Percentiles rank a stretch among this genome's conserved stretches.
Conservation (phyloP, 257 asterid genomes). For the Solanum commersonii region DNA sequence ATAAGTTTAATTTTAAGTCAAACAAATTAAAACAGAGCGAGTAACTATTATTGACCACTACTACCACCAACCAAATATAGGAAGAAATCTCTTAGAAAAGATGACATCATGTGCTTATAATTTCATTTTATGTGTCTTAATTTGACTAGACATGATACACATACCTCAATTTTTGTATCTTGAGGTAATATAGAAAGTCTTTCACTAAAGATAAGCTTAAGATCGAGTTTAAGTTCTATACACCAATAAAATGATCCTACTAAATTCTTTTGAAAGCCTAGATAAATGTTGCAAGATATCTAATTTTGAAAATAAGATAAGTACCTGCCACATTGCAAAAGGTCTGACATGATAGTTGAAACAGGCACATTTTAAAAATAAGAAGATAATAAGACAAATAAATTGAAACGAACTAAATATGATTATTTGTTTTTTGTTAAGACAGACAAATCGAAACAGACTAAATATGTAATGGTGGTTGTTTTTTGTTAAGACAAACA, state of each 20-base stretch:
- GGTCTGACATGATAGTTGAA: background rate
- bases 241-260: background rate
- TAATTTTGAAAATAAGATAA: background rate
- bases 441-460: too few species aligned
- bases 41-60: background rate
- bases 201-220: too few species aligned
- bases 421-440: too few species aligned
- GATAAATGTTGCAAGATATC: background rate
- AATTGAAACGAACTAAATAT: too few species aligned
- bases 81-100: background rate
- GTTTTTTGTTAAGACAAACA: too few species aligned
- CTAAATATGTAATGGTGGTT: background rate
- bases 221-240: too few species aligned
- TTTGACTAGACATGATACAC: background rate
- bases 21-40: too few species aligned
- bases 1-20: too few species aligned
- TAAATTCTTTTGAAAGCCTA: background rate
- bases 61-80: background rate
- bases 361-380: accelerated
- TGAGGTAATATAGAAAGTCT: too few species aligned
- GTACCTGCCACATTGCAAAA: background rate
- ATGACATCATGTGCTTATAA: too few species aligned
- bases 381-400: too few species aligned
- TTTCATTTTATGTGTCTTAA: background rate
- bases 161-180: too few species aligned